These are phyloP conservation scores for Ogataea trehaloabstinens DNA, from an alignment of 805 yeast species.

Conservation along the genomic window DNA sequence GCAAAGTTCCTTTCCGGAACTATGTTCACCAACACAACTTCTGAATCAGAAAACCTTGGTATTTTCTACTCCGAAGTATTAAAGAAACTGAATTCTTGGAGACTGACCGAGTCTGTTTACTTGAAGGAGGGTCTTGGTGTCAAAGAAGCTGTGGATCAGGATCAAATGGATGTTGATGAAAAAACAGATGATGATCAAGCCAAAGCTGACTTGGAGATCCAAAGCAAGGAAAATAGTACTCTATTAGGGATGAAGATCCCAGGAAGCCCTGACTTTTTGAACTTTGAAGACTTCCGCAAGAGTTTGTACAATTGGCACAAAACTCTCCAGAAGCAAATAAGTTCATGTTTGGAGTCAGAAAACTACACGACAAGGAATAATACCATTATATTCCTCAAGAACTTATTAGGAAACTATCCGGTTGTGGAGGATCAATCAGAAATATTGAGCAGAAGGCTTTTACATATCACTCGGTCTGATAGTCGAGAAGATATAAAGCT, in stretches of 20 bases:
- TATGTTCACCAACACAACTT: constrained; percentile 65
- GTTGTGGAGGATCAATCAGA: constrained; percentile 65
- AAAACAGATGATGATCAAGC: not conserved
- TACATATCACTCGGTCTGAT: constrained; percentile 50
- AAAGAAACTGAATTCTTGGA: constrained; percentile 35
- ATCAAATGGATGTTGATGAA: constrained; percentile 2
- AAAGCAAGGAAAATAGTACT: not conserved
- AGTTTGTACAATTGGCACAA: constrained; percentile 56
- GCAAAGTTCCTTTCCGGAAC: constrained; percentile 47
- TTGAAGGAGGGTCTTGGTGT: constrained; percentile 25
- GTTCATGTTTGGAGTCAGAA: constrained; percentile 41
- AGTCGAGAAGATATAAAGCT: constrained; percentile 75
- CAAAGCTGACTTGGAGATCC: not conserved
- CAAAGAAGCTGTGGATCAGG: constrained; percentile 9
- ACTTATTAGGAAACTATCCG: constrained; percentile 60
- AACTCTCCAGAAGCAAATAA: constrained; percentile 42
- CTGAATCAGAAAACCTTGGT: constrained; percentile 82
- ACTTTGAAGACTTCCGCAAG: constrained; percentile 37
- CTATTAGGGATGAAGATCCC: constrained; percentile 18
- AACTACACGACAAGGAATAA: constrained; percentile 81
- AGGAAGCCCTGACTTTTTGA: constrained; percentile 21
- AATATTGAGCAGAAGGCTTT: constrained; percentile 44
- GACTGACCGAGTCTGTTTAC: constrained; percentile 38
- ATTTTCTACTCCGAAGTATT: constrained; percentile 62
- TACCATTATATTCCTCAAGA: constrained; percentile 73